These are phyloP conservation scores for Irpex sp. DNA, from an alignment of 1,284 basidiomycete genomes.

Conservation along the genomic window DNA sequence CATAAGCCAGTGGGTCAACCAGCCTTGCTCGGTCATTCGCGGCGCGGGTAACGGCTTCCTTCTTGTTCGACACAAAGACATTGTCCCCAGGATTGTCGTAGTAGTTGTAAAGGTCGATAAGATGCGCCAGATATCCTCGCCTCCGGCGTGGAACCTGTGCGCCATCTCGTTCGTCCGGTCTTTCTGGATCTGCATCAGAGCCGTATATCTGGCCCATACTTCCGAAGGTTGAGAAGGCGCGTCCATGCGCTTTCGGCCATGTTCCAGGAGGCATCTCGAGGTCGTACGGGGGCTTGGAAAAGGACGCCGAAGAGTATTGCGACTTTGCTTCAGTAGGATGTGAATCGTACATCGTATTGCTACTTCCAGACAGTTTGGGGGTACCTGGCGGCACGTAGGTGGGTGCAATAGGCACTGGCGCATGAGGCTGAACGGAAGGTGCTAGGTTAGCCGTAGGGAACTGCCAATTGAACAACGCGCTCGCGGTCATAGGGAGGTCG, in stretches of 20 bases:
- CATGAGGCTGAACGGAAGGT: background rate
- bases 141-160: constrained; percentile 13
- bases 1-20: background rate
- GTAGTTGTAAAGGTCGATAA: constrained; percentile 50
- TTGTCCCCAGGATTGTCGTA: constrained; percentile 23
- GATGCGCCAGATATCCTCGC: constrained; percentile 36
- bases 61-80: constrained; percentile 6
- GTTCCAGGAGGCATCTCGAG: constrained; percentile 44
- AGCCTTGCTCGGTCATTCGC: background rate
- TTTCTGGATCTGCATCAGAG: constrained; percentile 15
- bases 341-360: background rate
- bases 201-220: background rate
- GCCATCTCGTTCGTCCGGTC: constrained; percentile 15
- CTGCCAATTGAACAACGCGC: background rate
- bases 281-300: constrained; percentile 51
- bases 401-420: background rate
- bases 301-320: constrained; percentile 43
- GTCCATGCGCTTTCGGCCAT: constrained; percentile 24
- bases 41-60: constrained; percentile 7
- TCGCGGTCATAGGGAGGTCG: background rate
- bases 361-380: background rate
- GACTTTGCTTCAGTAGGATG: constrained; percentile 9
- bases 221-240: background rate
- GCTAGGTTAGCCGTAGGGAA: background rate
- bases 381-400: background rate